Evolutionary conservation across 352 stramenopile genomes (phyloP).

Genomic region (Pythium myriotylum): DNA sequence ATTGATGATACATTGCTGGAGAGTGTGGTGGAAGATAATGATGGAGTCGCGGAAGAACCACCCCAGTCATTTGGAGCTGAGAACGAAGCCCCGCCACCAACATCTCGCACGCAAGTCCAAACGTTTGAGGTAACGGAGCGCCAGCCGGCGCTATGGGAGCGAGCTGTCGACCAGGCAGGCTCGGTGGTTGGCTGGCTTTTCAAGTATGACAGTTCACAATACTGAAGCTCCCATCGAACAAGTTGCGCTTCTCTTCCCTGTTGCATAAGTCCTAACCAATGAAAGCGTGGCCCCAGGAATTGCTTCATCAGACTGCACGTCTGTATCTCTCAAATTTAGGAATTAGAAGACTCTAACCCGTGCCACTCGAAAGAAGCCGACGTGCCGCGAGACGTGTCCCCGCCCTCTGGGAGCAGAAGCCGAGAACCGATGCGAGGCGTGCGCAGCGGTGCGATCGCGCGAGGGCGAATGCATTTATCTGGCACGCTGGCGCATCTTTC

Average conservation of each 20-base stretch:
- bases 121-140: conserved; percentile 18
- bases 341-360: neutral
- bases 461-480: conserved; percentile 86
- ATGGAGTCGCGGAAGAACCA: neutral
- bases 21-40: neutral
- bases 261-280: too few relatives aligned
- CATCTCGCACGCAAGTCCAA: neutral
- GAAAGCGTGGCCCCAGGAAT: too few relatives aligned
- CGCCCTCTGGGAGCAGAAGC: neutral
- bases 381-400: neutral
- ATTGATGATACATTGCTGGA: neutral
- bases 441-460: conserved; percentile 4
- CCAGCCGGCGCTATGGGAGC: conserved; percentile 11
- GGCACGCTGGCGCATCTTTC: conserved; percentile 99
- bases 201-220: conserved; percentile 29
- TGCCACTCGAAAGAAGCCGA: neutral
- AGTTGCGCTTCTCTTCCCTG: too few relatives aligned
- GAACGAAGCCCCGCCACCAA: neutral
- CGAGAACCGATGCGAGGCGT: conserved; percentile 3
- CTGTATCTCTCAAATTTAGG: neutral
- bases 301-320: conserved; percentile 1
- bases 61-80: neutral
- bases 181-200: conserved; percentile 14
- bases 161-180: neutral
- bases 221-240: conserved; percentile 4